Evolutionary conservation across 768 basidiomycete species (phyloP), one percentile per base, ranked within the genome.

Genomic region (Russula vinacea): DNA sequence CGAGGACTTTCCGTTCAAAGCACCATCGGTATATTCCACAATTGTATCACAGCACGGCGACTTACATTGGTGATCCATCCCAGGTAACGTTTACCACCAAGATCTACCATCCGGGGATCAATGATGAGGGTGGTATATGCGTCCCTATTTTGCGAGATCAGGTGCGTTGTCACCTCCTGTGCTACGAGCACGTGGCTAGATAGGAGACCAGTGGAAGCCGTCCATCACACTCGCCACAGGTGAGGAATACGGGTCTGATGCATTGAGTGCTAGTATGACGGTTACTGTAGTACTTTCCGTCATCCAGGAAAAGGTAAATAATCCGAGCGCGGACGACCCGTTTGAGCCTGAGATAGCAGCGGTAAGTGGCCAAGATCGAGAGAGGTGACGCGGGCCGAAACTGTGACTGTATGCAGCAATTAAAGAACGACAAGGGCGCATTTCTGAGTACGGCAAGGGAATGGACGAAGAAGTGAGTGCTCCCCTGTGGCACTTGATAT

Each of bases 51-150:
- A 16, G 51, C 11, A 22, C 35, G n/a, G 5, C 29, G 26, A 40
- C 44, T 62, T 51, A 56, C 53, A 39, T 64, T 52, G 35, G 47
- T 44, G 8, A 49, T 39, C 26, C 69, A 67, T 40, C 32, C 42
- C 64, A 93, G 91, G 89, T 94, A 47, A 84, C 83, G 42, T 93
- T 94, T 74, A 84, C 79, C 45, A 94, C 92, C 60, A 92, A 86
- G 81, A 88, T 94, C 52, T 94, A 94, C 72, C 92, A 94, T 74
- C 92, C 92, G 32, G 92, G 92, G 42, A 89, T 94, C 73, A 92
- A 94, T 67, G 92, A 93, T 62, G 90, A 94, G 72, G 92, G 92
- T 39, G 79, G 83, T 26, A 93, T 94, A 62, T 94, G 92, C 72
- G 84, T 94, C 37, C 88, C 91, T 39, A 81, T 94, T 53, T 80